Conservation (phyloP, 148 eudicot species). For the Camellia lanceoleosa region DNA sequence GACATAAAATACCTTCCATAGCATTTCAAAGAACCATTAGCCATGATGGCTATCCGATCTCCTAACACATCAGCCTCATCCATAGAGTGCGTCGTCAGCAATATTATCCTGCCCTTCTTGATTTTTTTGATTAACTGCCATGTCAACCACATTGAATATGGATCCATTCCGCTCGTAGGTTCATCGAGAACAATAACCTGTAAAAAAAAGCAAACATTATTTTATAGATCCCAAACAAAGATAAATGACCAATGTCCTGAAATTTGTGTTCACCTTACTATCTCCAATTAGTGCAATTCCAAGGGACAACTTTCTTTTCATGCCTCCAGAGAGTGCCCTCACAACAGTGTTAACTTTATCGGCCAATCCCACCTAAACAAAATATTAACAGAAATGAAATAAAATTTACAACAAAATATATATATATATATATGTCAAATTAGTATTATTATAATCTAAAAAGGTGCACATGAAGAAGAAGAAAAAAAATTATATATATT, state of each 20-base stretch:
- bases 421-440: background rate
- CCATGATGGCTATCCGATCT: slow-evolving; percentile 99
- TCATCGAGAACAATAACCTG: slow-evolving; percentile 95
- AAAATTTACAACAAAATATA: background rate
- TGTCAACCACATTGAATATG: slow-evolving; percentile 97
- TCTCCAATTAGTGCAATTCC: slow-evolving; percentile 91
- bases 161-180: slow-evolving; percentile 99
- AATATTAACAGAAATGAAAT: background rate
- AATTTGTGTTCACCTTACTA: slow-evolving; percentile 67
- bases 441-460: background rate
- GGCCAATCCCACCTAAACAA: slow-evolving; percentile 81
- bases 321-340: slow-evolving; percentile 95
- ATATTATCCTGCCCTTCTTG: slow-evolving; percentile 87
- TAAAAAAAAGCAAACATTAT: slow-evolving; percentile 11
- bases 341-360: slow-evolving; percentile 80
- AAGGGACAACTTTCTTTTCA: slow-evolving; percentile 94
- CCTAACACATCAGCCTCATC: slow-evolving; percentile 99
- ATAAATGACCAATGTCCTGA: background rate
- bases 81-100: slow-evolving; percentile 98
- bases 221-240: slow-evolving; percentile 6
- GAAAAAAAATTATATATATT: background rate
- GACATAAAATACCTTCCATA: slow-evolving; percentile 74
- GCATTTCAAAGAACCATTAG: slow-evolving; percentile 90
- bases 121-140: slow-evolving; percentile 91
- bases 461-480: background rate